Conservation (phyloP, 371 early-diverging fungal species). For the Rhizopus arrhizus region DNA sequence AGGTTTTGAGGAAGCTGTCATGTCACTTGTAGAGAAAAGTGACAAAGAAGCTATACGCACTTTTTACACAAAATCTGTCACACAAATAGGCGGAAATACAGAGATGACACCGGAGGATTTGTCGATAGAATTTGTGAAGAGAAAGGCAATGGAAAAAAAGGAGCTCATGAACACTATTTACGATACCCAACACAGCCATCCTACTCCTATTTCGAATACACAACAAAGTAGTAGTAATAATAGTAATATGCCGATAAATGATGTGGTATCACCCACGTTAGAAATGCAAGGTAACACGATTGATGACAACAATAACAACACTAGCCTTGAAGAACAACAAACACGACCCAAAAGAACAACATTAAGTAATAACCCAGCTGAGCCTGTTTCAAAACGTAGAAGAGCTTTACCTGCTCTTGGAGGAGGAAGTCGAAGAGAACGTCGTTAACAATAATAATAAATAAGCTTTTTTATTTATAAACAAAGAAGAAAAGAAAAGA, state of each 20-base stretch:
- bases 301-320: constrained; percentile 10
- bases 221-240: neutral
- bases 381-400: neutral
- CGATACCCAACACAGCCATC: neutral
- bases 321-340: neutral
- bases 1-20: constrained; percentile 78
- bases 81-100: constrained; percentile 13
- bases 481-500: neutral
- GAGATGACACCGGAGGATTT: constrained; percentile 13
- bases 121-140: constrained; percentile 20
- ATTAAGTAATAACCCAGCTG: neutral
- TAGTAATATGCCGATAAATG: neutral
- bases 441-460: neutral
- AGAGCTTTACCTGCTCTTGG: constrained; percentile 2
- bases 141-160: constrained; percentile 22
- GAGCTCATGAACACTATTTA: constrained; percentile 1
- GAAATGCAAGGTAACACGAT: constrained; percentile 17
- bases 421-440: too few relatives aligned
- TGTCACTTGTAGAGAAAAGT: constrained; percentile 85
- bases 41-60: constrained; percentile 78
- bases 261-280: constrained; percentile 18
- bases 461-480: neutral
- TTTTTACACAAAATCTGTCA: constrained; percentile 34
- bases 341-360: neutral
- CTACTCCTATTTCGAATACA: neutral